Percentiles rank a stretch among this genome's conserved stretches.
These are phyloP conservation scores for Cryptococcus sp. DNA, from an alignment of 1,284 basidiomycete species.

Conservation along the genomic window DNA sequence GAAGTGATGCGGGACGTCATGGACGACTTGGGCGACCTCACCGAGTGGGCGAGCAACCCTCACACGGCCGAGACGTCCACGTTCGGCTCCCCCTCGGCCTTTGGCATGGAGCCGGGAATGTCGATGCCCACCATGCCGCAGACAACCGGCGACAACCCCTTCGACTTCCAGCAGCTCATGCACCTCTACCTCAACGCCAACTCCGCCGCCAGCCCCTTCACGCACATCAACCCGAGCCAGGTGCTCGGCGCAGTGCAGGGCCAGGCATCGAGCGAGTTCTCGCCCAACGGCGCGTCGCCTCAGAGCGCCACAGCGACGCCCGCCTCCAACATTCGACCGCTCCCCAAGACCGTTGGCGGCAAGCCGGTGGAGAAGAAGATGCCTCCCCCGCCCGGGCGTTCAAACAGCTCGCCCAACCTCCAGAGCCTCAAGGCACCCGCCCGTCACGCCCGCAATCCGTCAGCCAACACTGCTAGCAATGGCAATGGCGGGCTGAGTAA, in stretches of 20 bases:
- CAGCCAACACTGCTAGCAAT: slow-evolving; percentile 5
- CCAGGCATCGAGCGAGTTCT: slow-evolving; percentile 12
- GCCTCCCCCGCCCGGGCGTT: slow-evolving; percentile 30
- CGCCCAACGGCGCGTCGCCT: slow-evolving; percentile 24
- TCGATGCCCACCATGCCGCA: slow-evolving; percentile 11
- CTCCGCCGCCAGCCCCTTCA: slow-evolving; percentile 56
- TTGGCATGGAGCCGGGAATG: slow-evolving; percentile 15
- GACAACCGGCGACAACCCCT: slow-evolving; percentile 31
- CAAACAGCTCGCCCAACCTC: slow-evolving; percentile 48
- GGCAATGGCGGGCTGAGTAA: not conserved
- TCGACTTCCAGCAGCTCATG: slow-evolving; percentile 52
- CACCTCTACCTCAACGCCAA: slow-evolving; percentile 49
- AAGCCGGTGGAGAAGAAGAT: slow-evolving; percentile 23
- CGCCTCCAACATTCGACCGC: slow-evolving; percentile 20
- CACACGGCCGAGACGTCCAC: slow-evolving; percentile 22
- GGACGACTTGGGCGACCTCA: slow-evolving; percentile 9
- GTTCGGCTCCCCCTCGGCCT: slow-evolving; percentile 28
- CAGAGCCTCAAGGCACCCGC: slow-evolving; percentile 26
- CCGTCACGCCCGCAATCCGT: slow-evolving; percentile 18
- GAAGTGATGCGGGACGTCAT: not conserved
- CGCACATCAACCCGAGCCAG: slow-evolving; percentile 83
- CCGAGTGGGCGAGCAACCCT: slow-evolving; percentile 26
- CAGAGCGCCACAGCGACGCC: slow-evolving; percentile 18
- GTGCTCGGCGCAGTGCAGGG: slow-evolving; percentile 56
- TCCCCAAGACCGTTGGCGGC: slow-evolving; percentile 36